phyloP scores from a whole-genome alignment of 139 green algal species.

The Coccomyxa sp. region DNA sequence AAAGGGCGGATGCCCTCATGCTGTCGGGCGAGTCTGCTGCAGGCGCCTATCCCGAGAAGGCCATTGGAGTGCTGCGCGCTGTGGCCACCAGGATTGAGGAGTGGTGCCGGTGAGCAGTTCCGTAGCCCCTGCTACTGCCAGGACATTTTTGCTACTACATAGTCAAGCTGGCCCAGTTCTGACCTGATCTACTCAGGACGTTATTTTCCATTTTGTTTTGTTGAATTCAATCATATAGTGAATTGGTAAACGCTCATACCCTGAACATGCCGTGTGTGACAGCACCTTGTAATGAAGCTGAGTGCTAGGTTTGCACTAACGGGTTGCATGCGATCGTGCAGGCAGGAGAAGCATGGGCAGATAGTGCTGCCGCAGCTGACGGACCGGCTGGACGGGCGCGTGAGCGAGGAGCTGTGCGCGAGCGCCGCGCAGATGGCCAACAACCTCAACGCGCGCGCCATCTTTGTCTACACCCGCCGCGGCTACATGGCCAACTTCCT shows the following conservation, averaged over 20 bases:
- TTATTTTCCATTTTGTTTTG: no score
- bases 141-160: no score
- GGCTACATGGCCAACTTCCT: conserved; percentile 77
- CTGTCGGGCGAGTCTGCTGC: conserved; percentile 76
- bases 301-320: neutral
- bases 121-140: neutral
- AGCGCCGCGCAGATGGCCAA: conserved; percentile 64
- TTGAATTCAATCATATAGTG: no score
- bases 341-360: conserved; percentile 46
- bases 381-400: conserved; percentile 29
- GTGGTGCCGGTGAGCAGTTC: conserved; percentile 32
- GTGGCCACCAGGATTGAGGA: conserved; percentile 57
- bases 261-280: no score
- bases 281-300: no score
- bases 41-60: conserved; percentile 71
- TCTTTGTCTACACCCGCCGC: conserved; percentile 77
- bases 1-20: conserved; percentile 83
- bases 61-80: conserved; percentile 59
- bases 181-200: no score
- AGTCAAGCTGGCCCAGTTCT: no score
- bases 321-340: neutral
- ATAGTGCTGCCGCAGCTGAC: conserved; percentile 48
- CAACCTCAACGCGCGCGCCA: conserved; percentile 49
- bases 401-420: conserved; percentile 70
- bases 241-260: no score